These are phyloP conservation scores for Ehretia macrophylla DNA, from an alignment of 257 asterid genomes.

Conservation along the genomic window DNA sequence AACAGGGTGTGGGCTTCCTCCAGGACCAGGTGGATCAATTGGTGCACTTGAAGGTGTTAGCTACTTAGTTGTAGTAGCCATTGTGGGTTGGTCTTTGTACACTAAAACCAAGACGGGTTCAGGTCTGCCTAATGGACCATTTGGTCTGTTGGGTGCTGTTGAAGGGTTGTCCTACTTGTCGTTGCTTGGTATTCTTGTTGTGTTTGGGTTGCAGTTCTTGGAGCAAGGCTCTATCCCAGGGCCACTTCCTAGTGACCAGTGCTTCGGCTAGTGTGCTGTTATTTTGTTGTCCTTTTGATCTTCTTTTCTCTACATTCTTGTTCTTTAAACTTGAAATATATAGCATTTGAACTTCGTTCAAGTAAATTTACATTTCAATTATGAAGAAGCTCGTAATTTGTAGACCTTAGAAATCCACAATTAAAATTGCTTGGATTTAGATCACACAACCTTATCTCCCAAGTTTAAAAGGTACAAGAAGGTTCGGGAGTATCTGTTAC, in stretches of 20 bases:
- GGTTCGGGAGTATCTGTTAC: no score
- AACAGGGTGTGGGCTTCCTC: conserved; percentile 91
- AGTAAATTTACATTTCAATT: no score
- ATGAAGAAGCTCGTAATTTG: no score
- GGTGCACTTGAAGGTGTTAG: conserved; percentile 95
- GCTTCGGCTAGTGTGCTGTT: conserved; percentile 51
- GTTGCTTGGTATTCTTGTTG: conserved; percentile 54
- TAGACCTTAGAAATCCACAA: no score
- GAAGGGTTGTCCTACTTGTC: conserved; percentile 83
- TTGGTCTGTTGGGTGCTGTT: conserved; percentile 79
- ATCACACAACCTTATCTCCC: no score
- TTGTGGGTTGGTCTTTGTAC: conserved; percentile 82
- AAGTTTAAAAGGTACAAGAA: no score
- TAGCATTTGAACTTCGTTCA: no score
- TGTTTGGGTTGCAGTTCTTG: conserved; percentile 69
- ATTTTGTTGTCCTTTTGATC: no score
- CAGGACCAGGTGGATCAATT: conserved; percentile 84
- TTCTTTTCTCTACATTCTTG: not conserved
- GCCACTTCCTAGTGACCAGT: conserved; percentile 69
- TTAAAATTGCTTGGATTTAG: no score
- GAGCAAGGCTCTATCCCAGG: conserved; percentile 79
- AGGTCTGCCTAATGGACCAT: conserved; percentile 88
- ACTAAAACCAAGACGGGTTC: conserved; percentile 79
- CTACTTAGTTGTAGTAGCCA: conserved; percentile 66
- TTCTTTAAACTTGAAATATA: no score